These are phyloP conservation scores for Fusarium agapanthi DNA, from an alignment of 2,329 filamentous ascomycete species.

Conservation along the genomic window DNA sequence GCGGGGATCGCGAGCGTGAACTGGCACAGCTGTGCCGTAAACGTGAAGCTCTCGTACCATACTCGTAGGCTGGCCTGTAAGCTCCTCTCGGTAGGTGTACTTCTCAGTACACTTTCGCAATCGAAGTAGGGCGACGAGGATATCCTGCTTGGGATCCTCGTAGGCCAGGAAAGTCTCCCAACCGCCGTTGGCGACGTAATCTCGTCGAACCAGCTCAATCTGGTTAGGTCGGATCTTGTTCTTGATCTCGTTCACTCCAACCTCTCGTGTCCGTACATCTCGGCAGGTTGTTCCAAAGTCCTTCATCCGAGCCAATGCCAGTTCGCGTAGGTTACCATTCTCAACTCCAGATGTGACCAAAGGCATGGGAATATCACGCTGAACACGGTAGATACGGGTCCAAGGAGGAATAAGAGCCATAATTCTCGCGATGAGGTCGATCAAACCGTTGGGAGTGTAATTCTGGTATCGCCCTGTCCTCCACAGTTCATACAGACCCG, in stretches of 20 bases:
- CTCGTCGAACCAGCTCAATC: conserved; percentile 91
- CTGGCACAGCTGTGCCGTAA: conserved; percentile 95
- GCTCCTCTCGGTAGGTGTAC: conserved; percentile 90
- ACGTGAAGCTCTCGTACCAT: conserved; percentile 95
- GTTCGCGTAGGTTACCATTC: conserved; percentile 93
- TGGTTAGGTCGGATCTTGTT: conserved; percentile 97
- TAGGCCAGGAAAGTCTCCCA: conserved; percentile 99
- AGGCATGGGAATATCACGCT: conserved; percentile 99
- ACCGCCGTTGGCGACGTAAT: conserved; percentile 94
- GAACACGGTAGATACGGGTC: conserved; percentile 98
- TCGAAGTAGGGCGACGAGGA: conserved; percentile 88
- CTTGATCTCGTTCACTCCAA: conserved; percentile 99
- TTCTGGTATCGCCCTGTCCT: conserved; percentile 97
- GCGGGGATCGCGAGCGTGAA: conserved; percentile 91
- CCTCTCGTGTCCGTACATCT: conserved; percentile 94
- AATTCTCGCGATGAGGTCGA: conserved; percentile 96
- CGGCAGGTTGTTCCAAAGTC: conserved; percentile 98
- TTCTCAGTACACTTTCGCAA: conserved; percentile 90
- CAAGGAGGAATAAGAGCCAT: conserved; percentile 93
- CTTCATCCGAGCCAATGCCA: conserved; percentile 97
- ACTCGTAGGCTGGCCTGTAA: conserved; percentile 86
- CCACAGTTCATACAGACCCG: conserved; percentile 97
- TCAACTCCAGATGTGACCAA: conserved; percentile 98
- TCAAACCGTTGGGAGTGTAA: conserved; percentile 95
- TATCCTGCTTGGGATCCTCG: conserved; percentile 98